Evolutionary conservation across 352 stramenopile genomes (phyloP), one percentile per base, ranked within the genome.

Genomic region (Phytophthora megakarya): DNA sequence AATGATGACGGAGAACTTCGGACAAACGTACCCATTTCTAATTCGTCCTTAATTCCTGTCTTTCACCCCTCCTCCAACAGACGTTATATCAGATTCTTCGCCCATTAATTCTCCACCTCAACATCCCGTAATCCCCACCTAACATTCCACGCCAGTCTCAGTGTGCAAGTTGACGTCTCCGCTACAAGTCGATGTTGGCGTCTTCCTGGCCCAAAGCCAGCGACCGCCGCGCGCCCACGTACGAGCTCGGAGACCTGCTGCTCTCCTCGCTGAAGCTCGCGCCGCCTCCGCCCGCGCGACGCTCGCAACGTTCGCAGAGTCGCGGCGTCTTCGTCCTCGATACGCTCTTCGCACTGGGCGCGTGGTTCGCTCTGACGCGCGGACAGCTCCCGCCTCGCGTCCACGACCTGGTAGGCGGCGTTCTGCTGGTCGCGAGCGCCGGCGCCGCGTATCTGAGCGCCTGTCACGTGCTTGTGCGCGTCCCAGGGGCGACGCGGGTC

Each of bases 231-330:
- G 59, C 64, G 6, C 46, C 69, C 26, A 75, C 68, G 3, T 72
- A 78, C 42, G 73, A 88, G 42, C 66, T 89, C 10, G 80, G 78
- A 42, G 82, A 91, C 53, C 55, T 81, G n/a, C 66, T 89, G 13
- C 66, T 91, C 22, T 56, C 70, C 3, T 35, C 81, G 11, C 64
- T 70, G 13, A 69, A 67, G 22, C 65, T 84, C 18, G 25, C 30
- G 18, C 56, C 50, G 15, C 6, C 21, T 5, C 18, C 42, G 3
- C 18, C 45, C 7, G 28, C 53, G 30, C 43, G 33, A 25, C 57
- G 60, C 18, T 21, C 19, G 3, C 53, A 15, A 18, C 64, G 65
- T 13, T 71, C 51, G 9, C 64, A 63, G n/a, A 73, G 67, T 35
- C 40, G 60, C 48, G 23, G 39, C 9, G 72, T 86, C 46, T 38